Evolutionary conservation across 495 filamentous ascomycete genomes (phyloP).

Genomic region (Daldinia grandis): DNA sequence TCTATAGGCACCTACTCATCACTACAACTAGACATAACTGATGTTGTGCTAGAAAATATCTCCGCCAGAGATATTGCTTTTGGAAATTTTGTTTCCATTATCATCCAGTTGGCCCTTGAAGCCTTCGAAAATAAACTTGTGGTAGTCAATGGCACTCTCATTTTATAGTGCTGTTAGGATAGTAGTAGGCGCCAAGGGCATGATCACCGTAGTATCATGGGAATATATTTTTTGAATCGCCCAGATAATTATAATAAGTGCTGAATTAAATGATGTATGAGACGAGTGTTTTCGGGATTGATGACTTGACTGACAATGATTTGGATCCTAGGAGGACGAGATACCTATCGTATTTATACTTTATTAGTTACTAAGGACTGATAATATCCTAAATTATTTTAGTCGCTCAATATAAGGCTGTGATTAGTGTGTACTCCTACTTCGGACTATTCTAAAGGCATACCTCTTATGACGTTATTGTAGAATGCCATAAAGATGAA

Average conservation of each 20-base stretch:
- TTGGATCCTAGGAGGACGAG: background rate
- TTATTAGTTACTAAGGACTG: background rate
- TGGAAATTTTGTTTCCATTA: background rate
- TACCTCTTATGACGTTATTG: no score
- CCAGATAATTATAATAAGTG: no score
- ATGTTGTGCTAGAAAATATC: background rate
- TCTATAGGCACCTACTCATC: background rate
- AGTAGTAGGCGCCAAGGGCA: background rate
- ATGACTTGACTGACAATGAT: background rate
- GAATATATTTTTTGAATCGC: background rate
- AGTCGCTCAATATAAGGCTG: no score
- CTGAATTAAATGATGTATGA: background rate
- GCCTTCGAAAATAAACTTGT: background rate
- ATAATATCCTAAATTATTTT: no score
- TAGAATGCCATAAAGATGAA: no score
- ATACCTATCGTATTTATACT: background rate
- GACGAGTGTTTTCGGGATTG: background rate
- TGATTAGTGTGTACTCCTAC: no score
- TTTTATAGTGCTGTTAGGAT: background rate
- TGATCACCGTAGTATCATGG: background rate
- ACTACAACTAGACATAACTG: background rate
- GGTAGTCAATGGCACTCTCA: background rate
- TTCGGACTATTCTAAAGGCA: no score
- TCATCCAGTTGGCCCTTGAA: background rate
- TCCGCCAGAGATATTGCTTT: background rate